Evolutionary conservation across 192 early-diverging fungal species (phyloP), one percentile per base, ranked within the genome.

Genomic region (Coemansia javaensis): DNA sequence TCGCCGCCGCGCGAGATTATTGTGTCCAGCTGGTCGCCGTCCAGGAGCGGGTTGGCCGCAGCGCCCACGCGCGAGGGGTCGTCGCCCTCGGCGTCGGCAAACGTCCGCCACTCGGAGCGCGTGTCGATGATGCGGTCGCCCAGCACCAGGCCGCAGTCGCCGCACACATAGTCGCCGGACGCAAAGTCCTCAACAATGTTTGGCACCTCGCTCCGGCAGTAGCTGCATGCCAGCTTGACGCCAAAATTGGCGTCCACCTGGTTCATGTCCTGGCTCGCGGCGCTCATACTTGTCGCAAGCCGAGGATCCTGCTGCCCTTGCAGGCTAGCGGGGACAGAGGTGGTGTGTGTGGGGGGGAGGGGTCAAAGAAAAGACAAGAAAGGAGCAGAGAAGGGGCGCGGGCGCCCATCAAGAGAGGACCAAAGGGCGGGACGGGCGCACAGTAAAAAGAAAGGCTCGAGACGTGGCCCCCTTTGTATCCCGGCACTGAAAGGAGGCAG

Each of bases 91-190:
- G 27, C 38, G 27, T 61, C 42, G 3, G 42, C 49, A 50, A 61
- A 61, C 3, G 59, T 61, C 50, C 94, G 84, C 94, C 94, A 97
- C 58, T 97, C 94, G 0, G 87, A 90, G 5, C 94, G 81, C 16
- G 91, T 93, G 62, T 97, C 94, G 45, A 97, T 91, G 52, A 97
- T 89, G 15, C 91, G 80, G 60, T 91, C 84, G 13, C 90, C 90
- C 9, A 97, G 79, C 5, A 97, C 87, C 13, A 93, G 66, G 2
- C 90, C 93, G 56, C 94, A 97, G 67, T 88, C 85, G 16, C 90
- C 91, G 64, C 94, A 97, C 21, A 97, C 84, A 24, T 89, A 52
- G 65, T 97, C 94, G 5, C 94, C 94, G 30, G 82, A 83, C 0
- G 85, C 73, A 58, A 94, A 94, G 59, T 93, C 90, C 68, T 97